Base-by-base conservation (phyloP, 345 rosid genomes). In the Eucalyptus brandiana region DNA sequence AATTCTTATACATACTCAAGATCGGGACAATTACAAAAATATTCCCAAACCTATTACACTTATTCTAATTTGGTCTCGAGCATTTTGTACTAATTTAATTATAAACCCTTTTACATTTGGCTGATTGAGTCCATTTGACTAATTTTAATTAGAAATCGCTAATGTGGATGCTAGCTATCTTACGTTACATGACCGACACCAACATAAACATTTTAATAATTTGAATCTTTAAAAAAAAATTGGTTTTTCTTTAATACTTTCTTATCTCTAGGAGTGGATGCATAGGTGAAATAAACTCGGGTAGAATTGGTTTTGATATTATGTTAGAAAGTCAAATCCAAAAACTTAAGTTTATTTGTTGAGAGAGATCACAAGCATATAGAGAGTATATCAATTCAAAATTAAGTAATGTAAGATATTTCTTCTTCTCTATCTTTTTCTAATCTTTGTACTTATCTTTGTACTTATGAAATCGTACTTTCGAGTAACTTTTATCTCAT, bases 111-210 rank as follows among this genome's bases (percentile, higher is more conserved):
- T 19, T 53, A 8, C 58, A 8, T 53, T 19, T 53, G 58, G 2
- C 1, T 19, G 58, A 53, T 53, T 53, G 24, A 53, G 58, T 4
- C 2, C 24, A 53, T 19, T 0, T 53, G 0, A 53, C 58, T 53
- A 53, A 53, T 19, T 53, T 53, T 53, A 24, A 1, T 53, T 53
- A 53, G 10, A 53, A 19, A 53, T 53, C 1, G 23, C 26, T 19
- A 1, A 53, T 8, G 23, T 53, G 26, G 11, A 53, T 1, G 2
- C 2, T 53, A 19, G 5, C 11, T 19, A 53, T 53, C 26, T 4
- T 53, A 53, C 2, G 11, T 53, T 2, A 53, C 5, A 53, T 53
- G 5, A 3, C 2, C 1, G 1, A 2, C 11, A 21, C 58, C 5
- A 53, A 53, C 58, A 53, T 53, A 53, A 53, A 21, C 58, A 53